Evolutionary conservation across 2,329 filamentous ascomycete genomes (phyloP), one percentile per base, ranked within the genome.

Genomic region (Fusarium buxicola): DNA sequence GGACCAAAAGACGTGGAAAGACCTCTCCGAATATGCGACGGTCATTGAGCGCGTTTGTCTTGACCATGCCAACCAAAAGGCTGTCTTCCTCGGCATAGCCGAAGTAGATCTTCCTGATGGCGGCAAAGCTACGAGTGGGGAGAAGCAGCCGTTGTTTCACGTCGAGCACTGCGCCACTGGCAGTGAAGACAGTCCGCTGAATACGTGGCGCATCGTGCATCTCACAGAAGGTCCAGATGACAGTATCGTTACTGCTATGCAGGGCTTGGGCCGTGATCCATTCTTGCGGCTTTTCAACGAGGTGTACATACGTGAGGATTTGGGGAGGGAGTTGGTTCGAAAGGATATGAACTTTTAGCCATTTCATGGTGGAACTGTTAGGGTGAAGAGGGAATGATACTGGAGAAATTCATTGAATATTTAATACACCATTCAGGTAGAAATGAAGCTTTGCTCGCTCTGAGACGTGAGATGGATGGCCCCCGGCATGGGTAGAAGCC

Each of bases 161-260:
- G 47, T 51, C 11, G 36, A 51, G 15, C 47, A 51, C 7, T 40
- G 28, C 7, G 47, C 39, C 25, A 28, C 28, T 10, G 36, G 47
- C 1, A 51, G 8, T 28, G 47, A 51, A 16, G 21, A 51, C 21
- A 34, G 12, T 7, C 47, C 47, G 4, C 5, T 51, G 18, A 51
- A 51, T 12, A 51, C 47, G 3, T 51, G 36, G 47, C 47, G 47
- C 8, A 30, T 51, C 9, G 28, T 44, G 10, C 47, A 51, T 43
- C n/a, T 51, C 12, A 51, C 47, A 9, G 47, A 51, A 13, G 21
- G 12, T 5, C 38, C 18, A 5, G 47, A 43, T 28, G 47, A 44
- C 12, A 32, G 40, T 8, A 36, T 51, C 7, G 36, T 43, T 9
- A 30, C 31, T 13, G 47, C 28, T 18, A 32, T 45, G 11, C 16